Evolutionary conservation across 192 early-diverging fungal genomes (phyloP), one percentile per base, ranked within the genome.

Genomic region (Spizellomyces sp.): DNA sequence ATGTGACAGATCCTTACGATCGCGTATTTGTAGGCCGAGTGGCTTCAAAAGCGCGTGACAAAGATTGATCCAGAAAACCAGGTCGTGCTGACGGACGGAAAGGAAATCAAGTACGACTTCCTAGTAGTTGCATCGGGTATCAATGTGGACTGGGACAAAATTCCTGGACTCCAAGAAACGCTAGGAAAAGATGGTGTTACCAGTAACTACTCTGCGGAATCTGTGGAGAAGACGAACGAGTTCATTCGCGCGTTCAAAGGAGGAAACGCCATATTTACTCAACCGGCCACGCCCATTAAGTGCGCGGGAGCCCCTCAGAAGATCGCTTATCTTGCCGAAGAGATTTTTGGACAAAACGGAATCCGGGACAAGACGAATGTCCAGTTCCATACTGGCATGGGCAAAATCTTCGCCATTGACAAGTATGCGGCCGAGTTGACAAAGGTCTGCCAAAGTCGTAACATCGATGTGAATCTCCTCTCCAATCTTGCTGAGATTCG

Each of bases 231-330:
- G 75, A 92, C 93, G 0, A 83, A 79, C 61, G 85, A 91, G 67
- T 91, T 92, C 45, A 76, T 95, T 64, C 80, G 88, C 71, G 74
- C 80, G 12, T 88, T 92, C 64, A 84, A 84, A 68, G 89, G 88
- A 15, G 89, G 89, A n/a, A 90, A 87, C 59, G 94, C 94, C 12
- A 75, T 95, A 50, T 95, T 95, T 74, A 95, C 94, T 19, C 92
- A 94, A 86, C 94, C 94, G 41, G 82, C 84, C 42, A 91, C 92
- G 10, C 92, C 94, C 8, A 87, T 94, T 77, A 95, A 95, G 80
- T 95, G 93, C 69, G 91, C 93, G 15, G 94, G 94, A 50, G 94
- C 92, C 0, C 93, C 94, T 41, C 90, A 91, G 76, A 95, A 95
- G 83, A 93, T 94, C 45, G 87, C 89, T 36, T 95, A 92, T 71